phyloP scores from a whole-genome alignment of 1,139 yeast species.

The Kodamaea fungicola region DNA sequence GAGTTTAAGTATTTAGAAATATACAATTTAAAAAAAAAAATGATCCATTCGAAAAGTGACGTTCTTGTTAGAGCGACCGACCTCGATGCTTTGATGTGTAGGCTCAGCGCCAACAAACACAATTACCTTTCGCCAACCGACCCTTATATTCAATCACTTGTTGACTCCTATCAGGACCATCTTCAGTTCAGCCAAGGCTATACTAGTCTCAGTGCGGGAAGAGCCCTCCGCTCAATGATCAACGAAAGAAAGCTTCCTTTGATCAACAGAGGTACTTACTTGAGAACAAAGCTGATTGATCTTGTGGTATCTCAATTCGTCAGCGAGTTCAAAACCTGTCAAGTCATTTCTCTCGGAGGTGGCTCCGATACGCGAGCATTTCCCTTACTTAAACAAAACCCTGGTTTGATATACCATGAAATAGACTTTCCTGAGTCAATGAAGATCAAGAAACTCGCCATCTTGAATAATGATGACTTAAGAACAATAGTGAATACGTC shows the following conservation, averaged over 20 bases:
- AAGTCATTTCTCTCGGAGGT: conserved; percentile 85
- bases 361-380: conserved; percentile 91
- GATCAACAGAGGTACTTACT: conserved; percentile 78
- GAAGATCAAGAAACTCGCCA: conserved; percentile 55
- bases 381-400: conserved; percentile 32
- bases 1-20: conserved; percentile 4
- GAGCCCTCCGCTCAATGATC: conserved; percentile 41
- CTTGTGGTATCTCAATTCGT: conserved; percentile 50
- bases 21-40: neutral
- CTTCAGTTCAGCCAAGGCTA: conserved; percentile 40
- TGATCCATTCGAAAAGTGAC: conserved; percentile 34
- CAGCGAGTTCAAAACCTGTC: conserved; percentile 33
- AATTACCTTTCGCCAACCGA: conserved; percentile 55
- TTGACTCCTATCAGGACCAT: conserved; percentile 36
- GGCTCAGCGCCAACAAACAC: conserved; percentile 53
- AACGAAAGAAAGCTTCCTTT: conserved; percentile 63
- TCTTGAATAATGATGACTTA: conserved; percentile 29
- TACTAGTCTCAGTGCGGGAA: conserved; percentile 35
- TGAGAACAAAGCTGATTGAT: conserved; percentile 67
- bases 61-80: conserved; percentile 70
- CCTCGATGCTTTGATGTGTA: conserved; percentile 77
- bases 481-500: conserved; percentile 16
- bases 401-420: conserved; percentile 54
- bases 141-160: conserved; percentile 40
- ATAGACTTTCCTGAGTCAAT: conserved; percentile 70